Evolutionary conservation across 345 rosid species (phyloP).

Genomic region (Rhodamnia rubescens): DNA sequence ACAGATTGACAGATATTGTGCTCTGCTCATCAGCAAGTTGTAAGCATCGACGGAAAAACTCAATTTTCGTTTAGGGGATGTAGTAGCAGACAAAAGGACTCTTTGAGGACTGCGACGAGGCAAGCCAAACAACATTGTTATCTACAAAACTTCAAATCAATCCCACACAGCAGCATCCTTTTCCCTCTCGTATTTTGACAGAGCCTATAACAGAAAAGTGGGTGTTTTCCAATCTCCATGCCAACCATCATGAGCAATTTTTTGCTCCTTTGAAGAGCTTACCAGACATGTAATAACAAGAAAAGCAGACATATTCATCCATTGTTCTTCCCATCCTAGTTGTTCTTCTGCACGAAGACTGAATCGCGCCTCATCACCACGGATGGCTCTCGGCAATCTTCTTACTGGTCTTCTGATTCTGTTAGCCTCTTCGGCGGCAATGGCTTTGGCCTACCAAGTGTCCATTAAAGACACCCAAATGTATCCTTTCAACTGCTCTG

Average conservation of each 20-base stretch:
- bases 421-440: not conserved
- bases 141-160: not conserved
- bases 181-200: not conserved
- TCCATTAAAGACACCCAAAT: not conserved
- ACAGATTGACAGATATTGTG: not conserved
- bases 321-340: conserved; percentile 2
- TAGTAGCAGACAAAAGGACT: not conserved
- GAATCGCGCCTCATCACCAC: not conserved
- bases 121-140: not conserved
- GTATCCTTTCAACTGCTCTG: conserved; percentile 17
- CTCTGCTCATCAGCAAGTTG: not conserved
- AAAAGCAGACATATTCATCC: not conserved
- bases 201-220: not conserved
- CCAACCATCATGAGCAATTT: not conserved
- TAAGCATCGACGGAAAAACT: not conserved
- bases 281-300: not conserved
- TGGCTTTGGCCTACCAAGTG: not conserved
- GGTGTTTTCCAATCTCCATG: not conserved
- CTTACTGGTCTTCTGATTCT: conserved; percentile 4
- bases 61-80: not conserved
- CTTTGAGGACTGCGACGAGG: not conserved
- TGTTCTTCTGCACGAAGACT: not conserved
- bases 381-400: not conserved
- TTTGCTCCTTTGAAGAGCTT: not conserved
- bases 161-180: not conserved